Conservation (phyloP, 805 yeast genomes). For the Myxozyma udenii region DNA sequence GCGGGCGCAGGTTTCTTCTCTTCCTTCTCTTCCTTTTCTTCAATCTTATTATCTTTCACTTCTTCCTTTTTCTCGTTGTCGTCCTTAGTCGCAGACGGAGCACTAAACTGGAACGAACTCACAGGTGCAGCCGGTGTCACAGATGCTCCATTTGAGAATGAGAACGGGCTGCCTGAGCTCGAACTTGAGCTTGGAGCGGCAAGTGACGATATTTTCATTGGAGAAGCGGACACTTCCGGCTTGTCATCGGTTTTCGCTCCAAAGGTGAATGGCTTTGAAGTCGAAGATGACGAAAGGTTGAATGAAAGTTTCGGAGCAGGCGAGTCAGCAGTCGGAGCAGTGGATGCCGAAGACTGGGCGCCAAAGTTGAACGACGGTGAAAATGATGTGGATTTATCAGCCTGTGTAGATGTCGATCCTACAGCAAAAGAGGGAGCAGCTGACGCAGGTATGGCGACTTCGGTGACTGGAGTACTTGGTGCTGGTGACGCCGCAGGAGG, state of each 20-base stretch:
- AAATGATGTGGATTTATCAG: neutral
- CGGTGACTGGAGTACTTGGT: neutral
- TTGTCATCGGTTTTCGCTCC: neutral
- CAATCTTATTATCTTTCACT: too few species aligned
- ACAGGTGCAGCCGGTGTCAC: too few species aligned
- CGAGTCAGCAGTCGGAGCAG: too few species aligned
- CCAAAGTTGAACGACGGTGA: slow-evolving; percentile 7
- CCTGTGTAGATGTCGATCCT: neutral
- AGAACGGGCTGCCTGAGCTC: too few species aligned
- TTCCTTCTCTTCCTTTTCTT: neutral
- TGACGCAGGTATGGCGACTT: neutral
- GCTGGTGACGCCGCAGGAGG: neutral
- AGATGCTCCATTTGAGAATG: too few species aligned
- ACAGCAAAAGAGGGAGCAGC: neutral
- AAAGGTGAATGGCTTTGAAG: too few species aligned
- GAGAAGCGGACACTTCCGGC: neutral
- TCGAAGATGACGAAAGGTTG: too few species aligned
- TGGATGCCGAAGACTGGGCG: neutral
- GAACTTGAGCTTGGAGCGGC: neutral
- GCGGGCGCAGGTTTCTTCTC: neutral
- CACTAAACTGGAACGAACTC: slow-evolving; percentile 26
- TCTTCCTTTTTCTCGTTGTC: too few species aligned
- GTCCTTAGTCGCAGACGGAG: slow-evolving; percentile 7
- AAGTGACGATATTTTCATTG: neutral
- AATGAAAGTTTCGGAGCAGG: too few species aligned